Conservation (phyloP, 2,329 filamentous ascomycete genomes). For the Seiridium cupressi region DNA sequence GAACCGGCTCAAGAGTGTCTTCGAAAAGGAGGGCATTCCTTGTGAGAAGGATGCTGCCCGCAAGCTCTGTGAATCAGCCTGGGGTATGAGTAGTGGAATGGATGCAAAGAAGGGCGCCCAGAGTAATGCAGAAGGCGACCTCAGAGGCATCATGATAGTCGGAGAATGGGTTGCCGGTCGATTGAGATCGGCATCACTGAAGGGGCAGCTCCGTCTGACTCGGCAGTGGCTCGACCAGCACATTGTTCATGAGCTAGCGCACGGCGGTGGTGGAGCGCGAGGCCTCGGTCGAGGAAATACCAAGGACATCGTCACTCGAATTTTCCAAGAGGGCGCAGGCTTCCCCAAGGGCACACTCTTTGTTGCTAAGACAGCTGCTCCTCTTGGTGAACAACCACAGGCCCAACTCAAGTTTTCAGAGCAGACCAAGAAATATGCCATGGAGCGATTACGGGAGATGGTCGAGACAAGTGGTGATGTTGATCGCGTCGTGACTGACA, state of each 20-base stretch:
- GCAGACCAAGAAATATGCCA: conserved; percentile 68
- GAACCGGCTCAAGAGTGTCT: conserved; percentile 75
- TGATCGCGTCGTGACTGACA: conserved; percentile 76
- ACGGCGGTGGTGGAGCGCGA: conserved; percentile 69
- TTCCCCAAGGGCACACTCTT: conserved; percentile 61
- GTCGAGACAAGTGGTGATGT: conserved; percentile 76
- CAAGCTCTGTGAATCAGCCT: conserved; percentile 78
- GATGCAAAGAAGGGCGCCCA: conserved; percentile 68
- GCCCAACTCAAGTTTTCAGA: conserved; percentile 70
- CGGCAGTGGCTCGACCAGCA: conserved; percentile 76
- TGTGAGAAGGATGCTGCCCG: conserved; percentile 88
- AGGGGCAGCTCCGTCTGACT: conserved; percentile 54
- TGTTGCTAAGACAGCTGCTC: conserved; percentile 35
- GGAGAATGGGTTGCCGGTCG: conserved; percentile 82
- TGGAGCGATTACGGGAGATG: conserved; percentile 72
- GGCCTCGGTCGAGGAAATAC: conserved; percentile 69
- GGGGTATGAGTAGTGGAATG: conserved; percentile 73
- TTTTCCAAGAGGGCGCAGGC: conserved; percentile 77
- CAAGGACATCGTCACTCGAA: conserved; percentile 73
- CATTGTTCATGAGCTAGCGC: conserved; percentile 64
- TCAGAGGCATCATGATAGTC: conserved; percentile 81
- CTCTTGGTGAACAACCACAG: conserved; percentile 52
- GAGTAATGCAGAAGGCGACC: conserved; percentile 67
- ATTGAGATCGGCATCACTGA: conserved; percentile 49
- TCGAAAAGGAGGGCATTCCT: conserved; percentile 83